Evolutionary conservation across 2,329 filamentous ascomycete genomes (phyloP), one percentile per base, ranked within the genome.

Genomic region (Pestalotiopsis sp.): DNA sequence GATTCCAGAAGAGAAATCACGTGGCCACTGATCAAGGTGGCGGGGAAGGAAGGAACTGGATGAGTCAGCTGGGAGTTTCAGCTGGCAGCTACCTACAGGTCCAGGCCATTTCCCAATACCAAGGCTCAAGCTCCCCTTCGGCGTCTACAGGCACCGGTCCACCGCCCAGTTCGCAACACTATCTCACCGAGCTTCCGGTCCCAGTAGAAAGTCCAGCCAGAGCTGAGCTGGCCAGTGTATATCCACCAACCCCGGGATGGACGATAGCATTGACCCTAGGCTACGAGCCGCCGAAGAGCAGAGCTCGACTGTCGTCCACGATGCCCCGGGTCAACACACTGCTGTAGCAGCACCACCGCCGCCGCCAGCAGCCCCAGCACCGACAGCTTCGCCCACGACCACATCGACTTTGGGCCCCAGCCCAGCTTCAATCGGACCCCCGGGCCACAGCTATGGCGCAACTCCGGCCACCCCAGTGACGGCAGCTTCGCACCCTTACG

Each of bases 231-330:
- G 31, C 12, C n/a, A 58, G 20, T 6, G 20, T 45, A 23, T 31
- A 67, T 27, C 38, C 38, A 65, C 38, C 25, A 52, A 52, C 38
- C 62, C 27, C 27, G 65, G n/a, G 12, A 67, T 59, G 65, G 65
- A 59, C 13, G 27, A 52, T 52, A 67, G 45, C 52, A 67, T 77
- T 66, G 75, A 77, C 67, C 75, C 75, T 66, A 75, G 76, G 66
- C 75, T 77, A 56, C 73, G 73, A 23, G 75, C 73, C 41, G 67
- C 70, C 65, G 71, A 75, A 27, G 75, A 66, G 14, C 59, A 75
- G 14, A 31, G 38, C 39, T 75, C 74, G 41, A 75, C 75, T 67
- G 68, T 74, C 27, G 73, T 76, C 62, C 72, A 72, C 39, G 68
- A 70, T 60, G 57, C 69, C 36, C 64, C 69, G 36, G 56, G 14